phyloP scores from a whole-genome alignment of 371 early-diverging fungal species.

The Lichtheimia hyalospora region DNA sequence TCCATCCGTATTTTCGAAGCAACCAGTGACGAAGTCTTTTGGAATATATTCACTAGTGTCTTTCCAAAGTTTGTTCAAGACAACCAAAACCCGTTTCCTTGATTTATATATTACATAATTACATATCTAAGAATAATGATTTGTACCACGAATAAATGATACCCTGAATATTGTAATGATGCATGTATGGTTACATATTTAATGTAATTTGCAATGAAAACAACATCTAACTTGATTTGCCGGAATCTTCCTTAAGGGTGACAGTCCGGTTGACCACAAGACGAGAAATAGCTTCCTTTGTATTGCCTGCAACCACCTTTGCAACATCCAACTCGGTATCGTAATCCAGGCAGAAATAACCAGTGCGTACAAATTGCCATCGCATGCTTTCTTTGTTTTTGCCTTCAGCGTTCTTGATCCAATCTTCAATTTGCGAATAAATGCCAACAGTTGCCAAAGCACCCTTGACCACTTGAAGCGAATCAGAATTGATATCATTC shows the following conservation, averaged over 20 bases:
- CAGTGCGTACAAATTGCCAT: conserved; percentile 96
- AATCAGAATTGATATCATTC: conserved; percentile 88
- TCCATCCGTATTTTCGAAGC: conserved; percentile 21
- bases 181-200: no score
- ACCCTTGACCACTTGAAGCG: conserved; percentile 66
- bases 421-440: conserved; percentile 53
- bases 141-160: no score
- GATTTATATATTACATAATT: no score
- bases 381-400: conserved; percentile 77
- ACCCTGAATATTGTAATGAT: no score
- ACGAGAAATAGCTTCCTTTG: conserved; percentile 41
- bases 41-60: conserved; percentile 45
- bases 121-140: no score
- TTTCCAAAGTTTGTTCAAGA: conserved; percentile 24
- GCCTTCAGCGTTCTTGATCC: conserved; percentile 47
- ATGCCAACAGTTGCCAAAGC: conserved; percentile 89
- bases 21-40: conserved; percentile 35
- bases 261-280: conserved; percentile 91
- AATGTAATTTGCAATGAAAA: background rate
- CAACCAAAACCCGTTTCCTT: no score
- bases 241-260: conserved; percentile 88
- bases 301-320: conserved; percentile 31
- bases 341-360: conserved; percentile 96
- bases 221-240: conserved; percentile 40
- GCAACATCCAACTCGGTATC: conserved; percentile 70